These are phyloP conservation scores for Penicillium mononematosum DNA, from an alignment of 495 filamentous ascomycete species.

Conservation along the genomic window DNA sequence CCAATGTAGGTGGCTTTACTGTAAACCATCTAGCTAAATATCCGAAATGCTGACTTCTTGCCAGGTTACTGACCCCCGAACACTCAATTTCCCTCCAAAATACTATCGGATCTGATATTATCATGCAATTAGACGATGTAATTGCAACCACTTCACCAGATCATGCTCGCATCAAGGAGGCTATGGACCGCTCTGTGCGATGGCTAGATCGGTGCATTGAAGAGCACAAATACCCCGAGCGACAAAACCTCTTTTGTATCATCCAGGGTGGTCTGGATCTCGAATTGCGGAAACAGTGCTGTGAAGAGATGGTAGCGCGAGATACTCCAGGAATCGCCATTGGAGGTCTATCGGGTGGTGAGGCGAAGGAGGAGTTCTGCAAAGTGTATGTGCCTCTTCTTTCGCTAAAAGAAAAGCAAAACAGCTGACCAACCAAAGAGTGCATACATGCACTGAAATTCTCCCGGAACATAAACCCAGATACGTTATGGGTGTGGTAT, in stretches of 20 bases:
- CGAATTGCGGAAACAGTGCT: slow-evolving; percentile 82
- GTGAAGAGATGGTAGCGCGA: slow-evolving; percentile 82
- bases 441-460: slow-evolving; percentile 78
- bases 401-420: background rate
- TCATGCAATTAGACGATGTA: slow-evolving; percentile 99
- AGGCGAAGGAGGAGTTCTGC: slow-evolving; percentile 65
- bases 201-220: slow-evolving; percentile 97
- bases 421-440: slow-evolving; percentile 46
- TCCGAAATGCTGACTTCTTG: slow-evolving; percentile 1
- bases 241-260: slow-evolving; percentile 97
- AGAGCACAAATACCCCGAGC: slow-evolving; percentile 78
- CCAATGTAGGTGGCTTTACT: slow-evolving; percentile 66
- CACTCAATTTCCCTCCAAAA: slow-evolving; percentile 97
- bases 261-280: slow-evolving; percentile 94
- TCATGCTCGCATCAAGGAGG: slow-evolving; percentile 78
- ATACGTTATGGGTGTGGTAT: slow-evolving; percentile 96
- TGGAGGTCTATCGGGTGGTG: slow-evolving; percentile 86
- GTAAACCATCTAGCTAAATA: background rate
- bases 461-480: slow-evolving; percentile 88
- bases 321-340: slow-evolving; percentile 97
- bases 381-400: slow-evolving; percentile 46
- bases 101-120: slow-evolving; percentile 96
- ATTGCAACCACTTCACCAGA: slow-evolving; percentile 94
- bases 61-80: slow-evolving; percentile 85
- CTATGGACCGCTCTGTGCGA: slow-evolving; percentile 94